Base-by-base conservation (phyloP, 441 rosid species). In the Aleurites moluccanus region DNA sequence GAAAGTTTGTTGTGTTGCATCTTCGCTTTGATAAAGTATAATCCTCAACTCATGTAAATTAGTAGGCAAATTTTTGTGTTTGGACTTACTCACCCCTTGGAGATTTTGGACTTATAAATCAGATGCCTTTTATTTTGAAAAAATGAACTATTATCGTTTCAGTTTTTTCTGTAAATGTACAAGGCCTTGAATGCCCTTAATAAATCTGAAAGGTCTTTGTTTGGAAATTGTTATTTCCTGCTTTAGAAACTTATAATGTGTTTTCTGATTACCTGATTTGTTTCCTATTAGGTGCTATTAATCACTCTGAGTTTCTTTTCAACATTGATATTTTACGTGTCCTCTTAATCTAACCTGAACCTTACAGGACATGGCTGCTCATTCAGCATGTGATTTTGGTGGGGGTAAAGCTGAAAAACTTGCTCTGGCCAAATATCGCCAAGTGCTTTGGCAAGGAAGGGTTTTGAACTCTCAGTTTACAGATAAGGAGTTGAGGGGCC, bases 331-430 rank as follows among this genome's bases (percentile, higher is more conserved):
- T 68, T 70, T 64, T n/a, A 18, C 3, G 7, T 21, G n/a, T 20
- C 49, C 55, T 65, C 30, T 47, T 57, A 10, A 30, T 40, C 18
- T 59, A 57, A 66, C 38, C 64, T 59, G 59, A 70, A 11, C 27
- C 30, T 18, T 47, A 13, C 73, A 92, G 96, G 98, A 91, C 78
- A 92, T 96, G 98, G 98, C 98, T 66, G 98, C 97, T 2, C 99
- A 96, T 85, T 96, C 98, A 5, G 91, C 95, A 4, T 94, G 99
- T 75, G 98, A 94, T 80, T 96, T 96, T 69, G 98, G 98, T 38
- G 98, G 99, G 75, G 98, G 98, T 40, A 96, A 94, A 85, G 95
- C 95, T 18, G 98, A 94, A 83, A 94, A 87, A 64, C 87, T 94
- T 73, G 88, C 99, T 64, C 85, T 94, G 74, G 99, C 98, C 49